These are phyloP conservation scores for Aspergillus pseudoviridinutans DNA, from an alignment of 2,329 filamentous ascomycete genomes.

Conservation along the genomic window DNA sequence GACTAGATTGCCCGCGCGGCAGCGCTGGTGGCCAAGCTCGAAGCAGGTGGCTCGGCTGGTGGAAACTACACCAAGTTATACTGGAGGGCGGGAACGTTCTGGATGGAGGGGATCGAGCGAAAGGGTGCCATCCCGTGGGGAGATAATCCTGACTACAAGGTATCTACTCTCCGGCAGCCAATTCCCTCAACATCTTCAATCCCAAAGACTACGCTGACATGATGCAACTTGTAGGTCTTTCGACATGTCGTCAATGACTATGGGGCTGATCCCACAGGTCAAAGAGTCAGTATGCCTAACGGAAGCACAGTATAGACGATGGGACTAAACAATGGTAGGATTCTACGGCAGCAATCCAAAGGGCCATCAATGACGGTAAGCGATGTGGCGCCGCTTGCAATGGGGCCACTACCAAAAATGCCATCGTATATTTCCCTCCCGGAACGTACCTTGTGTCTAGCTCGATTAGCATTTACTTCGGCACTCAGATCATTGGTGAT, in stretches of 20 bases:
- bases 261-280: constrained; percentile 7
- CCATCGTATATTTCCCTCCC: constrained; percentile 57
- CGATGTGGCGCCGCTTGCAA: constrained; percentile 15
- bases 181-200: background rate
- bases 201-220: background rate
- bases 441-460: constrained; percentile 16
- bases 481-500: constrained; percentile 17
- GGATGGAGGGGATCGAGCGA: constrained; percentile 9
- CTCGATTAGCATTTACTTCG: constrained; percentile 13
- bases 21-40: constrained; percentile 7
- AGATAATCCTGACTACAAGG: constrained; percentile 6
- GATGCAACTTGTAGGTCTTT: constrained; percentile 6
- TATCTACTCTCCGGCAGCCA: background rate
- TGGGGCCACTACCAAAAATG: constrained; percentile 15
- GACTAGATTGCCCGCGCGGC: constrained; percentile 5
- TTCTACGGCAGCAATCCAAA: constrained; percentile 34
- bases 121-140: constrained; percentile 9
- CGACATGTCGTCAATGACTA: constrained; percentile 9
- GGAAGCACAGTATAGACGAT: background rate
- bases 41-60: background rate
- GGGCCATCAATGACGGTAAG: constrained; percentile 31
- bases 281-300: background rate
- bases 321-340: background rate
- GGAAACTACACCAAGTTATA: background rate
- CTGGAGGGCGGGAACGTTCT: constrained; percentile 4